Base-by-base conservation (phyloP, 257 asterid genomes). In the Rhazya stricta region DNA sequence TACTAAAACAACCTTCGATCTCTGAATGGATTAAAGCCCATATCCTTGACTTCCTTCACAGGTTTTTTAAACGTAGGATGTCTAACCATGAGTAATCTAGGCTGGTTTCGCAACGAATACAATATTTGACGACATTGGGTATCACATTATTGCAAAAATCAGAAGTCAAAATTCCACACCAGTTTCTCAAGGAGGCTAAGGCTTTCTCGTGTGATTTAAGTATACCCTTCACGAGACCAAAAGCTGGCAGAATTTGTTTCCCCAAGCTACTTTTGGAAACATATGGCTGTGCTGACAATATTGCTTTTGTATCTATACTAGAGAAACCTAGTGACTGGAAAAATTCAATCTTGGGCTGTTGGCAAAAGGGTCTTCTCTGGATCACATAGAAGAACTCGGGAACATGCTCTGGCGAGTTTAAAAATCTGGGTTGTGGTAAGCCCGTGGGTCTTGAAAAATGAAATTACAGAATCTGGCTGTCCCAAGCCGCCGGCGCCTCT, bases 281-380 rank as follows among this genome's bases (percentile, higher is more conserved):
- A 19, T 34, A 1, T 46, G 79, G 79, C 16, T 6, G 13, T 48
- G 25, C 46, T n/a, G 25, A 30, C 41, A 75, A 46, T 11, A 66
- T 51, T 12, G 37, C 54, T 13, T 25, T 12, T 19, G 66, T 18
- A 46, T 75, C 67, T 53, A 25, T 16, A 27, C 13, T 18, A 27
- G 79, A 25, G 42, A 67, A 19, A 29, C 74, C 72, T 18, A 51
- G 21, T 51, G 58, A 19, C 58, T 3, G 58, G 58, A 51, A 51
- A 51, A 19, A 51, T 51, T 51, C 58, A 51, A 51, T 51, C 58
- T 51, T 51, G 27, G 58, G 58, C n/a, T n/a, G n/a, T 73, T 81
- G 32, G 84, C 82, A 74, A 74, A 78, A 78, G 70, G 71, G 79
- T 39, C 27, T 57, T 74, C 51, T 81, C 78, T 13, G 77, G 68